Conservation (phyloP, 495 filamentous ascomycete genomes). For the Thozetella sp. region DNA sequence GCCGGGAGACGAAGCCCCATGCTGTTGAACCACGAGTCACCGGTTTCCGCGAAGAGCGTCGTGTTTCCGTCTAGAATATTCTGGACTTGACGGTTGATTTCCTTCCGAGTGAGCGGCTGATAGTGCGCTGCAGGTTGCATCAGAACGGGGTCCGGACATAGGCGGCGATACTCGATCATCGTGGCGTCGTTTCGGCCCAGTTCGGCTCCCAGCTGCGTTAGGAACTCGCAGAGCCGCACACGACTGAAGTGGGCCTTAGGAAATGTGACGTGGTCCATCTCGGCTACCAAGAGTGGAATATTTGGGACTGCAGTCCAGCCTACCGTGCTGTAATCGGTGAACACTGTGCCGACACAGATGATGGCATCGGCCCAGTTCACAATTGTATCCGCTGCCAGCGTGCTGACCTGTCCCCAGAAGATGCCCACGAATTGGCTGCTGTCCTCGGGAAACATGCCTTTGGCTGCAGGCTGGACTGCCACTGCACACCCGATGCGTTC, state of each 20-base stretch:
- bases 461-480: slow-evolving; percentile 22
- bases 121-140: slow-evolving; percentile 8
- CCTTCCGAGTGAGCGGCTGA: slow-evolving; percentile 17
- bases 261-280: slow-evolving; percentile 22
- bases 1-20: slow-evolving; percentile 15
- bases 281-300: slow-evolving; percentile 15
- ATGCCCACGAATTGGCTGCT: slow-evolving; percentile 21
- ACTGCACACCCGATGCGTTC: slow-evolving; percentile 23
- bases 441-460: slow-evolving; percentile 24
- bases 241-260: slow-evolving; percentile 21
- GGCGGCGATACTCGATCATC: slow-evolving; percentile 21
- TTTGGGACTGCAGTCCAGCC: slow-evolving; percentile 23
- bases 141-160: slow-evolving; percentile 13
- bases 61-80: slow-evolving; percentile 10
- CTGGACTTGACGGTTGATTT: slow-evolving; percentile 16
- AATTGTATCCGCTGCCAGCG: slow-evolving; percentile 19
- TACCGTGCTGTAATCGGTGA: slow-evolving; percentile 25
- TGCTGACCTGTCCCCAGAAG: slow-evolving; percentile 24
- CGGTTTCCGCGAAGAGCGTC: slow-evolving; percentile 18
- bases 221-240: slow-evolving; percentile 18
- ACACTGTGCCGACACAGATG: slow-evolving; percentile 19
- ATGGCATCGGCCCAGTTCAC: slow-evolving; percentile 23
- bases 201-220: slow-evolving; percentile 7
- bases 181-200: slow-evolving; percentile 15
- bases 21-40: slow-evolving; percentile 26